Conservation (phyloP, 495 filamentous ascomycete genomes). For the Podospora fimiseda region DNA sequence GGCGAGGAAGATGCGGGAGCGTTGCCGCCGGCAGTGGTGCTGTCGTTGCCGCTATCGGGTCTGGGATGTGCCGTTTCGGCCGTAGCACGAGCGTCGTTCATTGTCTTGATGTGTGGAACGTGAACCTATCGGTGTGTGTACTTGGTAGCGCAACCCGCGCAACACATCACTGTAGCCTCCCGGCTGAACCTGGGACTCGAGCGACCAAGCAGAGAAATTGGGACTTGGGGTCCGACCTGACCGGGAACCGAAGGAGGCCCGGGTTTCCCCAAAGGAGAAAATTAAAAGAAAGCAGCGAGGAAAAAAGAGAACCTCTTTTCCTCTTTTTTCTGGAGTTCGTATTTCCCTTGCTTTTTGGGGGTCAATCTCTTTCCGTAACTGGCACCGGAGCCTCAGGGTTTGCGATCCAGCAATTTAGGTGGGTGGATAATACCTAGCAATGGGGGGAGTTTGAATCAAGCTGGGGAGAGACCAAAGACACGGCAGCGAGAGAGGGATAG, state of each 20-base stretch:
- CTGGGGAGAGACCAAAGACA: too few relatives aligned
- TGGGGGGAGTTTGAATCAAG: not conserved
- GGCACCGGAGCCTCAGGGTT: not conserved
- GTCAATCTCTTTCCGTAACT: not conserved
- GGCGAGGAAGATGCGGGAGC: conserved; percentile 13
- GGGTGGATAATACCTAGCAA: not conserved
- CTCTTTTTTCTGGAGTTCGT: too few relatives aligned
- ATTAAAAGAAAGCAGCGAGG: not conserved
- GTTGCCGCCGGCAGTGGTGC: conserved; percentile 13
- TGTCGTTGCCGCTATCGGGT: conserved; percentile 16
- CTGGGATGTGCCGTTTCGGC: conserved; percentile 25
- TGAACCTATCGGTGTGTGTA: not conserved
- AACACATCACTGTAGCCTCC: not conserved
- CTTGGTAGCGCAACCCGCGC: not conserved
- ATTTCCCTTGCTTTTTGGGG: too few relatives aligned
- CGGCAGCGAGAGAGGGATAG: not conserved
- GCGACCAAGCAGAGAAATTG: too few relatives aligned
- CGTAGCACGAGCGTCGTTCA: conserved; percentile 32
- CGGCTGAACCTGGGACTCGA: not conserved
- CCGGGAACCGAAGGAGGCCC: not conserved
- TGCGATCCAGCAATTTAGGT: not conserved
- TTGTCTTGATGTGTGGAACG: conserved; percentile 33
- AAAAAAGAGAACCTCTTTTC: too few relatives aligned
- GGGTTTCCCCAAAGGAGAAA: not conserved
- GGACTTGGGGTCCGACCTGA: too few relatives aligned